Evolutionary conservation across 2,329 filamentous ascomycete species (phyloP), one percentile per base, ranked within the genome.

Genomic region (Verticillium nonalfalfae): DNA sequence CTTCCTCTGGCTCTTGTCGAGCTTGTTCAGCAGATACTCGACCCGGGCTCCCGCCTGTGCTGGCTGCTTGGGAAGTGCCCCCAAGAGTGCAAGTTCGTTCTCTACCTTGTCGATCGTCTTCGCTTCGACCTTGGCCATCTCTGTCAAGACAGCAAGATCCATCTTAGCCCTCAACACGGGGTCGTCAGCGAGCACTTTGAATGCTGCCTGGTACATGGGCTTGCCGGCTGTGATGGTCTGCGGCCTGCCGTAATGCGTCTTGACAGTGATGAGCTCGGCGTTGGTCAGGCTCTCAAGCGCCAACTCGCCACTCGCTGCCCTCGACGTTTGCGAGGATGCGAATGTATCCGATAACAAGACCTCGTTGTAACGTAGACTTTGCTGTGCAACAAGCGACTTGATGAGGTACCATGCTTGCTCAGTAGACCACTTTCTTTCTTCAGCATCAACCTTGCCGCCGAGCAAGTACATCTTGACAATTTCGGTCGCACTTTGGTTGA

Each of bases 381-480:
- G 85, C 11, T 85, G 78, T n/a, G 83, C 74, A 0, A 91, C 89
- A 14, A 99, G 85, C 35, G 85, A 80, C 71, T 90, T 93, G 74
- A 98, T 88, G 2, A 99, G 78, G 63, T 89, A 84, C 95, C 95
- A 98, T 0, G 92, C 94, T 77, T 98, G 95, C 70, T 95, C 88
- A 4, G 86, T 80, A 0, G 88, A 90, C 90, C 92, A 98, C 60
- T 84, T 84, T 35, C 84, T 83, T 50, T 81, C 77, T 2, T 79
- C 77, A 14, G 73, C 71, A 18, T 75, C 73, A 15, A 76, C 72
- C 15, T 71, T 72, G 58, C 84, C 84, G 56, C 86, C 85, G 70
- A 96, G 79, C 35, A 99, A 85, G 76, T 93, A 98, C 82, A 97
- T 93, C 71, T 97, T 96, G 64, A 97, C 78, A 57, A 98, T 93